phyloP scores from a whole-genome alignment of 345 rosid genomes.

The Schrenkiella parvula region DNA sequence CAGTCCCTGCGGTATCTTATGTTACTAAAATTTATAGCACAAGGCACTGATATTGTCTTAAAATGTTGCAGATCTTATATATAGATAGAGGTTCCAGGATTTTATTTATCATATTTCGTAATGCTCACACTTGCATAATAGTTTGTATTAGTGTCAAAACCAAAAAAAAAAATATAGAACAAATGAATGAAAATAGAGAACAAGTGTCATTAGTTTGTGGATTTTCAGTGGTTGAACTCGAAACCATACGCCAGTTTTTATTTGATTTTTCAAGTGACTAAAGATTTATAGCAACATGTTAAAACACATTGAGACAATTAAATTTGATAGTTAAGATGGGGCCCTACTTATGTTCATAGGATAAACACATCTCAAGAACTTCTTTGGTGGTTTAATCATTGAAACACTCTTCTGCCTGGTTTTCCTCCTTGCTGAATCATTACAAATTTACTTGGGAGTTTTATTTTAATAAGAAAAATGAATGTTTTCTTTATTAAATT shows the following conservation, averaged over 20 bases:
- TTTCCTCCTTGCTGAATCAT: slow-evolving; percentile 26
- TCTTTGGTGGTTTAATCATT: slow-evolving; percentile 31
- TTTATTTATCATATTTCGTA: neutral
- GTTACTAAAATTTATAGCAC: neutral
- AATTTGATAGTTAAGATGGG: slow-evolving; percentile 18
- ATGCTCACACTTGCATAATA: neutral
- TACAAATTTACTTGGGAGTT: slow-evolving; percentile 14
- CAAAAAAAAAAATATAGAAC: no score
- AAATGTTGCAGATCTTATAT: neutral
- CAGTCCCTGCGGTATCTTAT: neutral
- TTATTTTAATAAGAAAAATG: neutral
- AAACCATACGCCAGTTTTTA: neutral
- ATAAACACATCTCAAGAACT: slow-evolving; percentile 31
- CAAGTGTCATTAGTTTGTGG: neutral
- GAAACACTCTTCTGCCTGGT: slow-evolving; percentile 15
- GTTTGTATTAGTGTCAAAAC: no score
- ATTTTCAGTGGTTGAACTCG: neutral
- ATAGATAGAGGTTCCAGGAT: no score
- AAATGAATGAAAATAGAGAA: neutral
- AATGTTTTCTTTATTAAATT: neutral
- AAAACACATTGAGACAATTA: neutral
- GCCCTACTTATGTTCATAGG: slow-evolving; percentile 22
- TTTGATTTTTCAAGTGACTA: neutral
- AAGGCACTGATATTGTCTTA: neutral
- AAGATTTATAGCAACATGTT: neutral